Base-by-base conservation (phyloP, 1,284 basidiomycete genomes). In the Irpex rosettiformis region DNA sequence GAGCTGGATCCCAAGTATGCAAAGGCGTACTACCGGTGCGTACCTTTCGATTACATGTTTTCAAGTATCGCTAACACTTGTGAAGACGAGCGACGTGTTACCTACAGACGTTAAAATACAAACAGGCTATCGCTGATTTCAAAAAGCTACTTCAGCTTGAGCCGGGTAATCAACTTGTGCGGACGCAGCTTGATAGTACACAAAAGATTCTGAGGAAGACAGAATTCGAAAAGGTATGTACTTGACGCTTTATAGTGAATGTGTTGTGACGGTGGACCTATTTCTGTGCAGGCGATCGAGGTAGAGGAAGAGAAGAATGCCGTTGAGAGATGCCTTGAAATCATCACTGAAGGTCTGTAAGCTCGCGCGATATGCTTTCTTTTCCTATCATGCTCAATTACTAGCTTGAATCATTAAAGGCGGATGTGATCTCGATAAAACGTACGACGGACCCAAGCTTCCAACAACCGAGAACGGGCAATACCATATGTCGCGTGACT, bases 1-100 rank as follows among this genome's bases (percentile, higher is more conserved):
- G 80, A 89, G 64, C 76, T 98, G 63, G 94, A 99, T 74, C 84
- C 92, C 1, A 89, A 86, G 66, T 98, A 97, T 71, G 88, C 89
- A 58, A 99, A 99, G 72, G 94, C 93, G 0, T 94, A 91, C 70
- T 95, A 91, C 72, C 79, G 90, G 88, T 88, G 61, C 40, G 77
- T 69, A 2, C 51, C 54, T 59, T 21, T 59, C 22, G 51, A 29
- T 13, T 43, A 51, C 16, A 18, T 8, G 30, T 16, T 24, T 52
- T 45, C 21, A n/a, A 37, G 4, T 45, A 40, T 54, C 21, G 25
- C 25, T 28, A 4, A 55, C 3, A 49, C 25, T 49, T 37, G 53
- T 69, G 18, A 18, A 92, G 95, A 62, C 90, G 97, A 54, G 96
- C 93, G 53, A 89, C 91, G 66, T 97, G 95, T 63, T 86, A 96